phyloP scores from a whole-genome alignment of 768 basidiomycete genomes.

The Boletus rufocinnamomeus region DNA sequence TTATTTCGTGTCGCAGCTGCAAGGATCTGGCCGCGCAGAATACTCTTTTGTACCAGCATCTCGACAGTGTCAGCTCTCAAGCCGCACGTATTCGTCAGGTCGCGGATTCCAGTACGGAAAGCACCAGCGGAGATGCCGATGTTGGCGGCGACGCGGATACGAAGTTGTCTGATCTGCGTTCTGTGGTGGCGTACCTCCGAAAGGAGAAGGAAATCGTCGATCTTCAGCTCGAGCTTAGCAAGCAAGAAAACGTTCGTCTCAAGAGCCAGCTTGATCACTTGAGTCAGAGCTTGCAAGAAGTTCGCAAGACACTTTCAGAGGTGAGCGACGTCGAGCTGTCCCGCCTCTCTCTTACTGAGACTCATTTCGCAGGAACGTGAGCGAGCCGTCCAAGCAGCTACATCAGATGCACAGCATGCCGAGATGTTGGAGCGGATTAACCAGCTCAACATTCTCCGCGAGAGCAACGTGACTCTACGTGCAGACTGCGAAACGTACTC shows the following conservation, averaged over 20 bases:
- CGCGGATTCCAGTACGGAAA: constrained; percentile 51
- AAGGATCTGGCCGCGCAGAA: constrained; percentile 80
- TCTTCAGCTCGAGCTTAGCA: constrained; percentile 79
- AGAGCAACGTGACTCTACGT: constrained; percentile 85
- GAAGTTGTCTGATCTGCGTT: constrained; percentile 71
- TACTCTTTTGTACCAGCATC: constrained; percentile 73
- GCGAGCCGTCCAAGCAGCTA: constrained; percentile 65
- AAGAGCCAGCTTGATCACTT: constrained; percentile 78
- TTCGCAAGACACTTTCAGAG: constrained; percentile 68
- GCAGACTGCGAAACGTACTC: constrained; percentile 71
- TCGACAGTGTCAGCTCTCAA: constrained; percentile 81
- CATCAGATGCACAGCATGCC: constrained; percentile 77
- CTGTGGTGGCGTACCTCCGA: constrained; percentile 78
- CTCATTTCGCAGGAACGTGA: constrained; percentile 66
- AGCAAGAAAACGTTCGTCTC: constrained; percentile 71
- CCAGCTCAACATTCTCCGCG: constrained; percentile 80
- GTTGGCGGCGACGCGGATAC: constrained; percentile 54
- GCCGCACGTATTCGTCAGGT: constrained; percentile 79
- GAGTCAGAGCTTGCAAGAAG: constrained; percentile 67
- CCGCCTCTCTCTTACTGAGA: constrained; percentile 2
- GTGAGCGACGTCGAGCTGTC: constrained; percentile 37
- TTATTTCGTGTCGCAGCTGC: constrained; percentile 44
- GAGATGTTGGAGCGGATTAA: constrained; percentile 87
- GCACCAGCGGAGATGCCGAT: constrained; percentile 46
- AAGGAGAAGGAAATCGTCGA: constrained; percentile 94